phyloP scores from a whole-genome alignment of 352 stramenopile genomes.

The Aphanomyces stellatus region DNA sequence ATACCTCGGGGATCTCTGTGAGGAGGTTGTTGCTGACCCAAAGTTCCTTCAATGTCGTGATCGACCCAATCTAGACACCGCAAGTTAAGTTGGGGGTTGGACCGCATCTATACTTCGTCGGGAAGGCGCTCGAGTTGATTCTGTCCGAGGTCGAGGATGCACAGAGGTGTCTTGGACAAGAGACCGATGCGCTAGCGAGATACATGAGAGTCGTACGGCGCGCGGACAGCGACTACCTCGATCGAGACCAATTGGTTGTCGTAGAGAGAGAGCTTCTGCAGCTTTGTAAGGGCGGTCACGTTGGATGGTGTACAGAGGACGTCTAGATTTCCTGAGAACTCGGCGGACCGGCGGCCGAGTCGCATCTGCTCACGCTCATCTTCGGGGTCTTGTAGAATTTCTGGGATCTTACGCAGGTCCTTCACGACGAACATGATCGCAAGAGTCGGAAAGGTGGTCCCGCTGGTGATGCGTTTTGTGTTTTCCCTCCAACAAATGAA shows the following conservation, averaged over 20 bases:
- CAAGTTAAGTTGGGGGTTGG: no score
- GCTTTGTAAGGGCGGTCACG: conserved; percentile 5
- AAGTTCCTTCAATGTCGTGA: conserved; percentile 11
- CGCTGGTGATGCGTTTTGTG: no score
- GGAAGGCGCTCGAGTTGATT: conserved; percentile 1
- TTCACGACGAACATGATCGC: conserved; percentile 13
- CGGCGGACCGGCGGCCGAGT: neutral
- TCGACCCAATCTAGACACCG: neutral
- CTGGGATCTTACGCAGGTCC: conserved; percentile 16
- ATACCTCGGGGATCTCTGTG: conserved; percentile 1
- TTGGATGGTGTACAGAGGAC: conserved; percentile 6
- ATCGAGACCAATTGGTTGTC: conserved; percentile 9
- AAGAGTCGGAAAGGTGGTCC: neutral
- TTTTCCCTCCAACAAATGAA: no score
- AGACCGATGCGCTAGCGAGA: conserved; percentile 14
- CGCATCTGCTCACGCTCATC: conserved; percentile 6
- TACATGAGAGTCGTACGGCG: neutral
- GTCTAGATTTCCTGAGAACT: conserved; percentile 4
- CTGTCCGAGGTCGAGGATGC: conserved; percentile 1
- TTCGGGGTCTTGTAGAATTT: neutral
- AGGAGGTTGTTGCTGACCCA: conserved; percentile 14
- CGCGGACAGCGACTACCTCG: neutral
- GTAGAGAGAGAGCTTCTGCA: conserved; percentile 4
- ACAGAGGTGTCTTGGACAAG: neutral
- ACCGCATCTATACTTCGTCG: conserved; percentile 6